Conservation (phyloP, 1,284 basidiomycete species). For the Pholiota adiposa region DNA sequence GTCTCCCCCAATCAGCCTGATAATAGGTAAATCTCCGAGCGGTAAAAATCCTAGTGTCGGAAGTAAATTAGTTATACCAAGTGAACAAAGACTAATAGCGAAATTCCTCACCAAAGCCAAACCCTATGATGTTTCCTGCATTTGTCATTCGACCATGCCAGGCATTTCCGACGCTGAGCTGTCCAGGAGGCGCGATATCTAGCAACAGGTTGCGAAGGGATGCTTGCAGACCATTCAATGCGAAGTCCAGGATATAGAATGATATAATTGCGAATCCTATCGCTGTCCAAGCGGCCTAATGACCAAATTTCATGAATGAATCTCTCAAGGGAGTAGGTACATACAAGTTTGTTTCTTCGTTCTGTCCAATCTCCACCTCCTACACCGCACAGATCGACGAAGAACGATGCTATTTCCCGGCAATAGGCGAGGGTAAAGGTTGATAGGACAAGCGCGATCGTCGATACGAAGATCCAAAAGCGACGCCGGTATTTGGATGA, state of each 20-base stretch:
- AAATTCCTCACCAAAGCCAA: conserved; percentile 71
- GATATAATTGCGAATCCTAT: conserved; percentile 89
- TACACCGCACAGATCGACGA: conserved; percentile 80
- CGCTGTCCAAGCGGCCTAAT: conserved; percentile 69
- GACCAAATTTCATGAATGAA: not conserved
- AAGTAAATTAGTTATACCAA: conserved; percentile 13
- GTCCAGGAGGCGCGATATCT: conserved; percentile 85
- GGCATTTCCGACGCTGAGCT: conserved; percentile 93
- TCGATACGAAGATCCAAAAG: conserved; percentile 89
- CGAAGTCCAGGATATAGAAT: conserved; percentile 95
- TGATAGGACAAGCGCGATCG: conserved; percentile 71
- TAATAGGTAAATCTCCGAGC: conserved; percentile 72
- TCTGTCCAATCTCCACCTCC: conserved; percentile 94
- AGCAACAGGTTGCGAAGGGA: conserved; percentile 91
- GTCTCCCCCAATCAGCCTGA: conserved; percentile 85
- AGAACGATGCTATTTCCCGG: conserved; percentile 68
- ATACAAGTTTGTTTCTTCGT: conserved; percentile 61
- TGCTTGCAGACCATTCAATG: conserved; percentile 93
- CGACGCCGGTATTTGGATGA: conserved; percentile 86
- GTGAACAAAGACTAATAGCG: not conserved
- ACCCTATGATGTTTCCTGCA: conserved; percentile 93
- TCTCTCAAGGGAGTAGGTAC: conserved; percentile 24
- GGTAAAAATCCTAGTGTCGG: conserved; percentile 75
- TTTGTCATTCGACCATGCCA: conserved; percentile 98
- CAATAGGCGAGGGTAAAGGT: conserved; percentile 88